phyloP scores from a whole-genome alignment of 805 yeast species.

The Metschnikowia santaceciliae region DNA sequence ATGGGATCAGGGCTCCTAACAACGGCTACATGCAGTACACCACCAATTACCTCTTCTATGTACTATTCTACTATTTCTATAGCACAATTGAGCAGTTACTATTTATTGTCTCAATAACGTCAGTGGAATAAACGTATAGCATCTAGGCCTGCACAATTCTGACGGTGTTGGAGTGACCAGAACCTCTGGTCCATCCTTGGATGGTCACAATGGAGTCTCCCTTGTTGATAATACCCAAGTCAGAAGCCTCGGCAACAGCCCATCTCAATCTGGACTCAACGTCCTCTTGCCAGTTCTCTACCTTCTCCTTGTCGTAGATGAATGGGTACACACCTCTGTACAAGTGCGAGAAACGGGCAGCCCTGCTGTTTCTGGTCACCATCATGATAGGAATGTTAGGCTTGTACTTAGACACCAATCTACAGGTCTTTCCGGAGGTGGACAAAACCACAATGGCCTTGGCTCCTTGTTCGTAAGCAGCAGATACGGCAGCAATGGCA shows the following conservation, averaged over 20 bases:
- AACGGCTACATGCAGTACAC: too few relatives aligned
- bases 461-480: constrained; percentile 93
- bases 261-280: constrained; percentile 91
- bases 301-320: constrained; percentile 62
- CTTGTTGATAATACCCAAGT: constrained; percentile 75
- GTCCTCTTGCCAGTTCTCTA: constrained; percentile 91
- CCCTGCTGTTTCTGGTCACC: constrained; percentile 92
- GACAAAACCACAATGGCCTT: constrained; percentile 96
- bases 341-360: constrained; percentile 94
- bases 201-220: constrained; percentile 91
- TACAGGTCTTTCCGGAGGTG: constrained; percentile 92
- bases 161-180: constrained; percentile 98
- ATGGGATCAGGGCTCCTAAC: too few relatives aligned
- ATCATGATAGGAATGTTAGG: constrained; percentile 95
- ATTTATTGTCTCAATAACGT: too few relatives aligned
- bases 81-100: too few relatives aligned
- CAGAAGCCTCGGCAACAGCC: constrained; percentile 88
- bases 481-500: constrained; percentile 95
- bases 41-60: too few relatives aligned
- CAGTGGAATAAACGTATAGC: too few relatives aligned
- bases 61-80: too few relatives aligned
- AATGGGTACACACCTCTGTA: constrained; percentile 99
- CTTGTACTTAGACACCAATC: constrained; percentile 95
- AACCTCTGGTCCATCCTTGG: constrained; percentile 98
- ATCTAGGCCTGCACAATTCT: constrained; percentile 74